A percentile compares a stretch with the other conserved stretches of the same genome.
Conservation (phyloP, 805 yeast species). For the Debaryomyces castellii region DNA sequence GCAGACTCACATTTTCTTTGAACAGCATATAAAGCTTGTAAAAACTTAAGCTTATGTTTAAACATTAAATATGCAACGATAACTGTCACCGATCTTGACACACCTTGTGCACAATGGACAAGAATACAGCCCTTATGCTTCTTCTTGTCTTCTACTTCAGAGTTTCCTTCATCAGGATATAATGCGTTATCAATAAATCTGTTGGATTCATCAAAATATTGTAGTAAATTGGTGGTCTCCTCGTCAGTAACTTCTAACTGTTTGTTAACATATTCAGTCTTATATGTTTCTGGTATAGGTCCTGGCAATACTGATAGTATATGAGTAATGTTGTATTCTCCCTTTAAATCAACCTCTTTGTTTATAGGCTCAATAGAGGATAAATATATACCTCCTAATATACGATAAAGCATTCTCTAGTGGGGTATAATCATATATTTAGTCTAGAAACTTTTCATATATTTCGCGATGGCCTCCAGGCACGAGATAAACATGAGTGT, state of each 20-base stretch:
- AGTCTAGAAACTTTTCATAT: neutral
- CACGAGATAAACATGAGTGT: no score
- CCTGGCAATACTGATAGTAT: slow-evolving; percentile 72
- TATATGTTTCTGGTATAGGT: slow-evolving; percentile 52
- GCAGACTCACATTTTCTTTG: slow-evolving; percentile 57
- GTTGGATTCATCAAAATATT: slow-evolving; percentile 59
- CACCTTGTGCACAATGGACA: slow-evolving; percentile 55
- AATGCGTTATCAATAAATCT: slow-evolving; percentile 66
- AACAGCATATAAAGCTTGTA: slow-evolving; percentile 76
- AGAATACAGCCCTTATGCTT: slow-evolving; percentile 44
- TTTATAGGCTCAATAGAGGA: slow-evolving; percentile 71
- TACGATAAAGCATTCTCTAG: slow-evolving; percentile 10
- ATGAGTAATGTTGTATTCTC: slow-evolving; percentile 60
- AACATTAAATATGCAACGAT: slow-evolving; percentile 50
- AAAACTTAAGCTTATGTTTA: slow-evolving; percentile 51
- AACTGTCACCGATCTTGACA: slow-evolving; percentile 48
- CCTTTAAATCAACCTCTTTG: slow-evolving; percentile 49
- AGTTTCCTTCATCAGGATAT: slow-evolving; percentile 23
- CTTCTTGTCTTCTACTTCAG: slow-evolving; percentile 13
- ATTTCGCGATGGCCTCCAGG: neutral
- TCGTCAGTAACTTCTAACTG: slow-evolving; percentile 77
- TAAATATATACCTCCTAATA: slow-evolving; percentile 78
- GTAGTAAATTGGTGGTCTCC: slow-evolving; percentile 62
- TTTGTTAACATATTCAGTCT: slow-evolving; percentile 46
- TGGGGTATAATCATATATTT: no score